Evolutionary conservation across 345 rosid species (phyloP).

Genomic region (Eucalyptus victrix): DNA sequence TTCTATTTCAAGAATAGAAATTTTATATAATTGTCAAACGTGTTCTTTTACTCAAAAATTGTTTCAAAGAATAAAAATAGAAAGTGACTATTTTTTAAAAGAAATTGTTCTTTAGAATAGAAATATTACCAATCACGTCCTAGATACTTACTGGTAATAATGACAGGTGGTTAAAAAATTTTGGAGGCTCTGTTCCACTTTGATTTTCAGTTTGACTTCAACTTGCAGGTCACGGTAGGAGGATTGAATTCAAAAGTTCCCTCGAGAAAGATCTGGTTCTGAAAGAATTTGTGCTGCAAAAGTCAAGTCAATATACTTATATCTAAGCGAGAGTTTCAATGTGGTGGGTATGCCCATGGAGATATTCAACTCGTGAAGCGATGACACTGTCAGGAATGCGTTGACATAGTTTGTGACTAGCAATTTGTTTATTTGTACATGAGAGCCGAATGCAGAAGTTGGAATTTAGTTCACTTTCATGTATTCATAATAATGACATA

Average conservation of each 20-base stretch:
- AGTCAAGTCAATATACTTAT: neutral
- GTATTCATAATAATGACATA: neutral
- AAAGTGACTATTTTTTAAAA: no score
- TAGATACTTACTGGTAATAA: neutral
- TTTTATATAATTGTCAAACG: no score
- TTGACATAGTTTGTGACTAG: neutral
- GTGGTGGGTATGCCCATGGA: neutral
- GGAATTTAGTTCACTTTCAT: neutral
- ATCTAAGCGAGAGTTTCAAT: neutral
- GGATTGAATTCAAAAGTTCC: constrained; percentile 1
- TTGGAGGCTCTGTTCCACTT: neutral
- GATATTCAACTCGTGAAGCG: neutral
- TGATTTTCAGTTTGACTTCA: neutral
- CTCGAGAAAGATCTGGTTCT: constrained; percentile 3
- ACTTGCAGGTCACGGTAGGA: constrained; percentile 16
- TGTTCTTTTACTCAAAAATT: no score
- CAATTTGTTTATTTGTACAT: neutral
- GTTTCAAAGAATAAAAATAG: no score
- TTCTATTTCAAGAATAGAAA: no score
- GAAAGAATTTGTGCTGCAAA: neutral
- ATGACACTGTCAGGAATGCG: neutral
- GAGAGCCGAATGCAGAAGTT: neutral
- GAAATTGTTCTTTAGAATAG: fast-evolving
- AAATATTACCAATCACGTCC: no score
- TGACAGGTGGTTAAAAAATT: neutral